Percentiles rank a stretch among this genome's conserved stretches.
These are phyloP conservation scores for Trichophyton benhamiae DNA, from an alignment of 2,329 filamentous ascomycete species.

Conservation along the genomic window DNA sequence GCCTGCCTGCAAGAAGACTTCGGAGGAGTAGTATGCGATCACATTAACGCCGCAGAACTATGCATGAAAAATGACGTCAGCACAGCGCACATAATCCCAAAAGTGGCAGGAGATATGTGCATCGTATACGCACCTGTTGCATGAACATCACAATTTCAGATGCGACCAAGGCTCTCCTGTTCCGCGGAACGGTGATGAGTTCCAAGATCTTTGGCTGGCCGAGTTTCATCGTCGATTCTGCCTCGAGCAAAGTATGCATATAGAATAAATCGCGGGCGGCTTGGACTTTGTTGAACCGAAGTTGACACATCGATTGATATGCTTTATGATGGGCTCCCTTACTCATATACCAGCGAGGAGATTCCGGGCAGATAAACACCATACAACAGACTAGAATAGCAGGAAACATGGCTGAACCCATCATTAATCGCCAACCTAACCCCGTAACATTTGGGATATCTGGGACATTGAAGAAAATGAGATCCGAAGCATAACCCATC, in stretches of 20 bases:
- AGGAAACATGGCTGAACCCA: slow-evolving; percentile 54
- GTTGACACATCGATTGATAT: slow-evolving; percentile 31
- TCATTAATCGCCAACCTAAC: slow-evolving; percentile 56
- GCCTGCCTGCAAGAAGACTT: slow-evolving; percentile 46
- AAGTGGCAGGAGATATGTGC: neutral
- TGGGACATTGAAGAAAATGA: slow-evolving; percentile 47
- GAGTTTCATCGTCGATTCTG: slow-evolving; percentile 45
- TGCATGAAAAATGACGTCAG: neutral
- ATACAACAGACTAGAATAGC: slow-evolving; percentile 45
- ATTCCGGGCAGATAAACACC: slow-evolving; percentile 52
- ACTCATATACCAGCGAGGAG: slow-evolving; percentile 38
- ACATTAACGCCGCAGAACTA: slow-evolving; percentile 41
- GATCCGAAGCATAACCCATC: slow-evolving; percentile 47
- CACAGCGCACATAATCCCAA: neutral
- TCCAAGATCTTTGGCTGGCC: slow-evolving; percentile 43
- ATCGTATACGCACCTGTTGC: slow-evolving; percentile 41
- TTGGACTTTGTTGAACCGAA: slow-evolving; percentile 34
- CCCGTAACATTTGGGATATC: slow-evolving; percentile 44
- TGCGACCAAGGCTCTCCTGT: slow-evolving; percentile 49
- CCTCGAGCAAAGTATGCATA: slow-evolving; percentile 44
- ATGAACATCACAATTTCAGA: slow-evolving; percentile 55
- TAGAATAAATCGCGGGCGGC: slow-evolving; percentile 37
- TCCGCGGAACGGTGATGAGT: slow-evolving; percentile 48
- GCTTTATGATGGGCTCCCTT: slow-evolving; percentile 32
- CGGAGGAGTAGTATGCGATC: slow-evolving; percentile 49